These are phyloP conservation scores for Parietaria judaica DNA, from an alignment of 306 rosid species.

Conservation along the genomic window DNA sequence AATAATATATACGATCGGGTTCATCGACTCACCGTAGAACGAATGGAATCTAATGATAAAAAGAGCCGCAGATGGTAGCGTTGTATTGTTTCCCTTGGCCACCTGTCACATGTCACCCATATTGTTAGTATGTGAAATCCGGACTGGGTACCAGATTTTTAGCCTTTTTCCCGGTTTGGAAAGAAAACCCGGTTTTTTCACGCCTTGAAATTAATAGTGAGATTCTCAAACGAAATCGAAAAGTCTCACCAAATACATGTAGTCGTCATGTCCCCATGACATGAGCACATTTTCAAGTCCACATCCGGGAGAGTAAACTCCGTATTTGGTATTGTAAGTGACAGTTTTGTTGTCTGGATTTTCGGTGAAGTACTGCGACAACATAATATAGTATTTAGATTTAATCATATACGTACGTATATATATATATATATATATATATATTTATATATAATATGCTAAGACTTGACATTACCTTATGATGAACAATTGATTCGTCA, in stretches of 20 bases:
- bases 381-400: background rate
- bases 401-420: too few relatives aligned
- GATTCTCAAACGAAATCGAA: background rate
- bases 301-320: constrained; percentile 57
- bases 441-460: too few relatives aligned
- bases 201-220: too few relatives aligned
- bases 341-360: constrained; percentile 44
- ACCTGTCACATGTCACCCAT: constrained; percentile 34
- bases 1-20: background rate
- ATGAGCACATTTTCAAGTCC: constrained; percentile 71
- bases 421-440: too few relatives aligned
- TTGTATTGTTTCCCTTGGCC: constrained; percentile 54
- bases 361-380: constrained; percentile 52
- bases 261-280: constrained; percentile 96
- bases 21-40: constrained; percentile 45
- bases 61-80: constrained; percentile 74
- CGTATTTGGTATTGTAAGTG: constrained; percentile 51
- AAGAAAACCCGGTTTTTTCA: too few relatives aligned
- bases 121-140: too few relatives aligned
- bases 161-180: too few relatives aligned
- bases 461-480: constrained; percentile 34
- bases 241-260: constrained; percentile 53
- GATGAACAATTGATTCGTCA: constrained; percentile 65
- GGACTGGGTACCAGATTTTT: too few relatives aligned
- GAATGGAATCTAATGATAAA: constrained; percentile 85